Percentiles rank a stretch among this genome's conserved stretches.
Conservation (phyloP, 768 basidiomycete genomes). For the Xanthoconium stramineum region DNA sequence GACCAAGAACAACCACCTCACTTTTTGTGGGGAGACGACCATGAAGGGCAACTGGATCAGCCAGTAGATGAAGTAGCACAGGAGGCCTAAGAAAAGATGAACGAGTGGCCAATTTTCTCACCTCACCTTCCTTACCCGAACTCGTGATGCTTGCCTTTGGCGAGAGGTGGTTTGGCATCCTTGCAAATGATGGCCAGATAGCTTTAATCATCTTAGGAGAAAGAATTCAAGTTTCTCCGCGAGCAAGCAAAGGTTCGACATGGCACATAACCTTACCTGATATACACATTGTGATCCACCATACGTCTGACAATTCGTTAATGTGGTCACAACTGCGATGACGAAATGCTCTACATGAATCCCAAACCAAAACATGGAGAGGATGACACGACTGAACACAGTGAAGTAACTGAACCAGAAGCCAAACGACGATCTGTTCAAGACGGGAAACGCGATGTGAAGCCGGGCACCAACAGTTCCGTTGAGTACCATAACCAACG, state of each 20-base stretch:
- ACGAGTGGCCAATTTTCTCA: not conserved
- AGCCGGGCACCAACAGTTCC: slow-evolving; percentile 76
- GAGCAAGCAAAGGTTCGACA: not conserved
- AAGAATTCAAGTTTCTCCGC: not conserved
- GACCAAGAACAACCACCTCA: slow-evolving; percentile 70
- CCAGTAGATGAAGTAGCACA: slow-evolving; percentile 79
- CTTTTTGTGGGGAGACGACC: slow-evolving; percentile 72
- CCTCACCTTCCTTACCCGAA: slow-evolving; percentile 35
- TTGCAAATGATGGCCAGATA: slow-evolving; percentile 72
- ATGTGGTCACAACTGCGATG: not conserved
- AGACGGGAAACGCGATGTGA: slow-evolving; percentile 70
- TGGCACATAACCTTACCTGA: slow-evolving; percentile 36
- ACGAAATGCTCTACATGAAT: slow-evolving; percentile 48
- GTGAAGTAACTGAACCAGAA: slow-evolving; percentile 89
- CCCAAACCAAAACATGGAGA: slow-evolving; percentile 82
- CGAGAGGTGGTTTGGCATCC: slow-evolving; percentile 62
- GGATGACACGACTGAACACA: slow-evolving; percentile 70
- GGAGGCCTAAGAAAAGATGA: slow-evolving; percentile 44
- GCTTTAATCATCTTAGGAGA: slow-evolving; percentile 64
- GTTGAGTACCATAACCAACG: slow-evolving; percentile 70
- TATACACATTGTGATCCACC: slow-evolving; percentile 73
- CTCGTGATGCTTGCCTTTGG: slow-evolving; percentile 59
- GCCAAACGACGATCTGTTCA: slow-evolving; percentile 84
- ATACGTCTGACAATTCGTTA: slow-evolving; percentile 37
- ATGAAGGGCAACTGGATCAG: slow-evolving; percentile 72